Base-by-base conservation (phyloP, 495 filamentous ascomycete species). In the Articulospora tetracladia region DNA sequence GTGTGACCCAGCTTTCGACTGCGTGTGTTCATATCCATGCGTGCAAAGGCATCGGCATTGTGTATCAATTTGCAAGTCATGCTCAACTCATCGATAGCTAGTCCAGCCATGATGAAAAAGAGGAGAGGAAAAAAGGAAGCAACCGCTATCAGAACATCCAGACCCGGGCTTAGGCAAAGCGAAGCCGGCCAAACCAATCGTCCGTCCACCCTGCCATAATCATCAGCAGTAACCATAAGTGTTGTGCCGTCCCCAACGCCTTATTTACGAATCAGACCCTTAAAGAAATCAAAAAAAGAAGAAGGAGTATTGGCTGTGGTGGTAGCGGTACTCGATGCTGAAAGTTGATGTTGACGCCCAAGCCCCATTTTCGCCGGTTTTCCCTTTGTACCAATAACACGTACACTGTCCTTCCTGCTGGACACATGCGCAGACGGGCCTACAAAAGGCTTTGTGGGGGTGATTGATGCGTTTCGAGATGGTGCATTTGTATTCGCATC, bases 401-500 rank as follows among this genome's bases (percentile, higher is more conserved):
- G 30, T 17, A 28, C 34, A 34, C 28, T 58, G 48, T 51, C 53
- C 57, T 58, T 63, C 41, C 59, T 57, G 30, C 15, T 32, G 34
- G 65, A 59, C 57, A 57, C 30, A 32, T 41, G 46, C 44, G 57
- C 48, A 56, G 62, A 68, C 66, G 66, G 60, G 62, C 66, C 57
- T 53, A 53, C 59, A 59, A 48, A 55, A 59, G 36, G 50, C 57
- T 54, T 48, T 54, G 60, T 57, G 53, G 15, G 23, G 34, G 54
- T 44, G 26, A 34, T 48, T 8, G 39, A 44, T 28, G 56, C 52
- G 24, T 44, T 56, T 63, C 57, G 53, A 57, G 53, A 36, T 22
- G 55, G 50, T 44, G 50, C 12, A 28, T 20, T 26, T 53, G 22
- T 53, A 22, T 27, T 28, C 24, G 50, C 28, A 27, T 54, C 26